phyloP scores from a whole-genome alignment of 139 green algal species.

The Chlamydomonas sp. region DNA sequence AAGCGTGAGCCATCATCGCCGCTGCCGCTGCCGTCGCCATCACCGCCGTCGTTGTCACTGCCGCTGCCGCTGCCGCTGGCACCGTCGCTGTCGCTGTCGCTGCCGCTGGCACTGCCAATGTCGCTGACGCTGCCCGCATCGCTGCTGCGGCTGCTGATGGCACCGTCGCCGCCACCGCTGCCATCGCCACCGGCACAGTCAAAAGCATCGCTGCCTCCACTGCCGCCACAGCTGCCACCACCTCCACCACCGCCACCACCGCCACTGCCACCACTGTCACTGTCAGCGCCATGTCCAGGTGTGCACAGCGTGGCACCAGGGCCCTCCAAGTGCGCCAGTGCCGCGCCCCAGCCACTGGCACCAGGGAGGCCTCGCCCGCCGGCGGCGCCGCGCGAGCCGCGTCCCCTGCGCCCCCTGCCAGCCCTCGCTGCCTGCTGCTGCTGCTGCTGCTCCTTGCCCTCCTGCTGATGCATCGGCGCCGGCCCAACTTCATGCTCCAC shows the following conservation, averaged over 20 bases:
- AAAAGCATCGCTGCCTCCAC: neutral
- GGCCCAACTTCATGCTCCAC: neutral
- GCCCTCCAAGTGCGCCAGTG: no score
- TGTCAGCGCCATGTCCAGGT: neutral
- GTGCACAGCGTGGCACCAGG: no score
- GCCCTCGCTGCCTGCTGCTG: no score
- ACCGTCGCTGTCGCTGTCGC: conserved; percentile 1
- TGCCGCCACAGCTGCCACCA: neutral
- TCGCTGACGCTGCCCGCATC: neutral
- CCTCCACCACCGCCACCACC: neutral
- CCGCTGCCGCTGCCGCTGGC: neutral
- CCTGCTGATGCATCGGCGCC: no score
- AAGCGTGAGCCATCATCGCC: no score
- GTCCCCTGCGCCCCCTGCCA: no score
- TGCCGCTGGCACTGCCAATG: neutral
- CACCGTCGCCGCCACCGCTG: neutral
- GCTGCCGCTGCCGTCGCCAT: no score
- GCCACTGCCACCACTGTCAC: neutral
- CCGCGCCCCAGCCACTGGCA: no score
- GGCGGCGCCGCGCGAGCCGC: no score
- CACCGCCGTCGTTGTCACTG: no score
- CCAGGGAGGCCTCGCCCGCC: no score
- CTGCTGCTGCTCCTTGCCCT: no score
- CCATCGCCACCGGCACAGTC: neutral
- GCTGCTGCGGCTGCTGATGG: conserved; percentile 12